Percentiles rank a stretch among this genome's conserved stretches.
phyloP scores from a whole-genome alignment of 345 rosid species.

The Rhizophora apiculata region DNA sequence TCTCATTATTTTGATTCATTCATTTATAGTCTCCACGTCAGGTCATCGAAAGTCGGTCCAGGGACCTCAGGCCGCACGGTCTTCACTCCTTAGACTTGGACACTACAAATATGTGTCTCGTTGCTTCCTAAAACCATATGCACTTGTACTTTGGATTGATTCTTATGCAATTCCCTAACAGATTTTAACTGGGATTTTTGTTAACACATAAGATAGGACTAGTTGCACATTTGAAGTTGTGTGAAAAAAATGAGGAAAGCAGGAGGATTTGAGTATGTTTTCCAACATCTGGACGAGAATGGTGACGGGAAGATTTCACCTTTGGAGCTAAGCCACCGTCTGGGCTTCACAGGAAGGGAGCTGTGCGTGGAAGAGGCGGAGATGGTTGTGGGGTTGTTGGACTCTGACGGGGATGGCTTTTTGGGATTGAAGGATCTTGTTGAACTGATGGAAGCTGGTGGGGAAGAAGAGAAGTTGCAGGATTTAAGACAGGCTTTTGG shows the following conservation, averaged over 20 bases:
- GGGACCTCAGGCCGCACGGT: too few relatives aligned
- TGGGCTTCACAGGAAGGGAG: conserved; percentile 27
- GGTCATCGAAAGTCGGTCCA: too few relatives aligned
- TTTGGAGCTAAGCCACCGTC: conserved; percentile 11
- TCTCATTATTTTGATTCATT: too few relatives aligned
- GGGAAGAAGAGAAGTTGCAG: conserved; percentile 36
- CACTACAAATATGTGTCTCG: too few relatives aligned
- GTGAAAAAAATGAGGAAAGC: neutral
- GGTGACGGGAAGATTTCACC: conserved; percentile 20
- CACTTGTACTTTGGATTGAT: too few relatives aligned
- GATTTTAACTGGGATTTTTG: too few relatives aligned
- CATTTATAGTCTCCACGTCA: too few relatives aligned
- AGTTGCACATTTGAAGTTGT: neutral
- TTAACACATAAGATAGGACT: too few relatives aligned
- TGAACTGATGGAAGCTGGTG: conserved; percentile 32
- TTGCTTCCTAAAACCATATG: too few relatives aligned
- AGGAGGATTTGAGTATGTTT: conserved; percentile 23
- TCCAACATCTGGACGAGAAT: conserved; percentile 29
- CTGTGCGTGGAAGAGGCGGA: conserved; percentile 26
- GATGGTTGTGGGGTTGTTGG: conserved; percentile 20
- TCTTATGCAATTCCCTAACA: too few relatives aligned
- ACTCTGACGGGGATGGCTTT: conserved; percentile 39
- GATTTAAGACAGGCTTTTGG: conserved; percentile 37
- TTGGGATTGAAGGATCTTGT: conserved; percentile 36
- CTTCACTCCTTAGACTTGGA: too few relatives aligned